Conservation (phyloP, 495 filamentous ascomycete genomes). For the Penicillium cinerascens region DNA sequence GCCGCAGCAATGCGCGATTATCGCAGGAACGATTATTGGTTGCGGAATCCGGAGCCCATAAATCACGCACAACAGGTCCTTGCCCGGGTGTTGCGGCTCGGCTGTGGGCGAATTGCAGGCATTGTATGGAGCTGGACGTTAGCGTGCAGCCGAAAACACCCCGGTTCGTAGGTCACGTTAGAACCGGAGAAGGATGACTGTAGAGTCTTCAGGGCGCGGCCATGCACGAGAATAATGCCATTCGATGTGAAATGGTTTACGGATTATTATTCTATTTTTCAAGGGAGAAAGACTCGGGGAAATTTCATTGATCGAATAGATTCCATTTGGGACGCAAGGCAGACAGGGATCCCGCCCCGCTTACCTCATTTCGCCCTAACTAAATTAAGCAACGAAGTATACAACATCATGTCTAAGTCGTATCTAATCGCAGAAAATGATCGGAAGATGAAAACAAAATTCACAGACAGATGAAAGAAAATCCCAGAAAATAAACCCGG, state of each 20-base stretch:
- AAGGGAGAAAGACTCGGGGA: too few relatives aligned
- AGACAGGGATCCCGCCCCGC: constrained; percentile 14
- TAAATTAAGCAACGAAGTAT: constrained; percentile 15
- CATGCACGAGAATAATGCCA: not conserved
- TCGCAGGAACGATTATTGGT: not conserved
- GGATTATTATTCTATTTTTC: not conserved
- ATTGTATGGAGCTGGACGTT: not conserved
- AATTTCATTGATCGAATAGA: not conserved
- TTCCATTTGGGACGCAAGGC: constrained; percentile 5
- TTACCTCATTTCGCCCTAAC: constrained; percentile 13
- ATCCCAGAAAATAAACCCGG: not conserved
- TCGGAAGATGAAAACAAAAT: constrained; percentile 4
- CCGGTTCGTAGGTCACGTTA: not conserved
- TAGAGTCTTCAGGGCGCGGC: constrained; percentile 8
- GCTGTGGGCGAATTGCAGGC: constrained; percentile 1
- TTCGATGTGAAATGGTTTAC: not conserved
- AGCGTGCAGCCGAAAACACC: too few relatives aligned
- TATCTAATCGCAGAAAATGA: constrained; percentile 10
- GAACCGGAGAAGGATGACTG: constrained; percentile 1
- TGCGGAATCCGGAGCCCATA: not conserved
- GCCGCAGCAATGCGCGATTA: not conserved
- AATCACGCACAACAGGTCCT: not conserved
- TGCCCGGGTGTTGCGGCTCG: constrained; percentile 12
- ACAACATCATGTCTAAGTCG: constrained; percentile 1
- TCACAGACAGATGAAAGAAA: constrained; percentile 8